Conservation (phyloP, 2,329 filamentous ascomycete genomes). For the Myriosclerotinia duriaeana region DNA sequence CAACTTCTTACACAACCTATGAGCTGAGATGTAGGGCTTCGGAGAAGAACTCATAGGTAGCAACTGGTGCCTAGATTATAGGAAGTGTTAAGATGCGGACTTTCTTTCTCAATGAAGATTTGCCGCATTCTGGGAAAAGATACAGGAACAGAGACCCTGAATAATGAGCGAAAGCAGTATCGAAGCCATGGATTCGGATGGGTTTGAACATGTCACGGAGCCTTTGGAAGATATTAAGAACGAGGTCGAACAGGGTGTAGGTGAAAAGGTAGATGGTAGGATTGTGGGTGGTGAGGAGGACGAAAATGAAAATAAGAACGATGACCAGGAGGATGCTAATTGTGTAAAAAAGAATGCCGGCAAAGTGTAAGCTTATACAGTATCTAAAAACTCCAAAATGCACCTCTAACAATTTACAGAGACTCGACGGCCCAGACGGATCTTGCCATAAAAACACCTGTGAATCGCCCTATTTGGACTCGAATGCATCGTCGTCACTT, state of each 20-base stretch:
- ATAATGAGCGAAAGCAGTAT: no score
- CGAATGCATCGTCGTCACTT: conserved; percentile 61
- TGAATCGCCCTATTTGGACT: conserved; percentile 56
- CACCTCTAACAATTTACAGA: conserved; percentile 35
- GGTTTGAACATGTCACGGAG: conserved; percentile 2
- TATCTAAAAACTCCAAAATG: conserved; percentile 41
- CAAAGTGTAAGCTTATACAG: background rate
- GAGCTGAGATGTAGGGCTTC: background rate
- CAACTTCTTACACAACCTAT: background rate
- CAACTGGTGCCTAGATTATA: background rate
- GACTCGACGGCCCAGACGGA: conserved; percentile 45
- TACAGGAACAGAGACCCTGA: background rate
- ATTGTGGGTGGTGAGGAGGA: background rate
- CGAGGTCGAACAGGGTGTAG: fast-evolving
- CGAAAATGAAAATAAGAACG: conserved; percentile 42
- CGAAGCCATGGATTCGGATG: background rate
- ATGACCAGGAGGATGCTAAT: conserved; percentile 46
- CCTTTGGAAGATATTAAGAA: background rate
- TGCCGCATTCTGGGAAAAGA: background rate
- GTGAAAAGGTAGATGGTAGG: background rate
- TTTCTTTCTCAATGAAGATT: background rate
- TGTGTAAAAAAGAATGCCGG: conserved; percentile 47
- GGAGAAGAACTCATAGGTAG: no score
- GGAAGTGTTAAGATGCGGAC: background rate
- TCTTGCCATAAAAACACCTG: conserved; percentile 41